These are phyloP conservation scores for Ogataea kodamae DNA, from an alignment of 805 yeast genomes.

Conservation along the genomic window DNA sequence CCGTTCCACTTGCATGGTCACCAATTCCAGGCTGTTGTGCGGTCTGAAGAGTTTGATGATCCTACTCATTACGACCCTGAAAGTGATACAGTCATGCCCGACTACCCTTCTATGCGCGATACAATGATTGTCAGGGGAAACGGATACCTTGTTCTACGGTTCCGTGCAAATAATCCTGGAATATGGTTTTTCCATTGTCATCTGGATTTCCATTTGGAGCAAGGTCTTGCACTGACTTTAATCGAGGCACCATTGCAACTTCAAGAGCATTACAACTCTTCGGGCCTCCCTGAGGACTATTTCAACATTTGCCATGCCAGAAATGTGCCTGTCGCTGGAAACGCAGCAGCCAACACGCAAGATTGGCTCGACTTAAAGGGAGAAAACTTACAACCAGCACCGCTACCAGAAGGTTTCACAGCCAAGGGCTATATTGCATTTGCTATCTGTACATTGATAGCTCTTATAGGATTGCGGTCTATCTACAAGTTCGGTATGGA, in stretches of 20 bases:
- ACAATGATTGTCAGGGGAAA: constrained; percentile 65
- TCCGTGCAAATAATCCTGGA: constrained; percentile 85
- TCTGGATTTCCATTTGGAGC: constrained; percentile 80
- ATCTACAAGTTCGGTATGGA: constrained; percentile 64
- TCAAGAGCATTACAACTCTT: constrained; percentile 34
- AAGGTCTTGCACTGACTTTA: constrained; percentile 70
- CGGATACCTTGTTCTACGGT: constrained; percentile 66
- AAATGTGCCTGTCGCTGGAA: constrained; percentile 50
- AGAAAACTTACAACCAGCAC: constrained; percentile 55
- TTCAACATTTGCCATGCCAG: constrained; percentile 46
- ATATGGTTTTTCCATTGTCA: constrained; percentile 95
- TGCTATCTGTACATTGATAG: constrained; percentile 48
- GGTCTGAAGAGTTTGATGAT: constrained; percentile 55
- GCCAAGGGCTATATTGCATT: constrained; percentile 66
- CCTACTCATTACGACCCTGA: constrained; percentile 53
- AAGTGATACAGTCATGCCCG: constrained; percentile 44
- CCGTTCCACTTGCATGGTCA: constrained; percentile 98
- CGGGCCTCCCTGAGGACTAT: constrained; percentile 44
- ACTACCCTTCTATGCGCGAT: constrained; percentile 64
- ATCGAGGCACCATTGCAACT: constrained; percentile 65
- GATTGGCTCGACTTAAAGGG: constrained; percentile 58
- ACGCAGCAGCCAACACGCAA: constrained; percentile 64
- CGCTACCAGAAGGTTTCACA: constrained; percentile 72
- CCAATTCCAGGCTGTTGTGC: constrained; percentile 74
- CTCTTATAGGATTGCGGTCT: constrained; percentile 56